A percentile compares a stretch with the other conserved stretches of the same genome.
phyloP scores from a whole-genome alignment of 192 early-diverging fungal genomes.

The Backusella morwellensis region DNA sequence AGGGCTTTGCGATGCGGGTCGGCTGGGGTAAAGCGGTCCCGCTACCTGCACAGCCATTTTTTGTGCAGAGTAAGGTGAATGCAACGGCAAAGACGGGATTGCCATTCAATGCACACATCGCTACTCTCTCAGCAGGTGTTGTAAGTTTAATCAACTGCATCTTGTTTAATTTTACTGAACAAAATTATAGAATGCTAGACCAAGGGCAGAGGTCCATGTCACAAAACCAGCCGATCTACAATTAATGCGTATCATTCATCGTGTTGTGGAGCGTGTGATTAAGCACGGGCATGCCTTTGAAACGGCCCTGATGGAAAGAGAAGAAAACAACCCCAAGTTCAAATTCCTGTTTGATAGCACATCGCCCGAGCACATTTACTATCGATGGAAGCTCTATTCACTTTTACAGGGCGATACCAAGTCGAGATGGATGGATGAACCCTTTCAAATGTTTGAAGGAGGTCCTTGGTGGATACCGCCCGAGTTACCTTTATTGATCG shows the following conservation, averaged over 20 bases:
- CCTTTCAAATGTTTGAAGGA: constrained; percentile 86
- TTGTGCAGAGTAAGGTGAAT: constrained; percentile 40
- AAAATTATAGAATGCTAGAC: constrained; percentile 27
- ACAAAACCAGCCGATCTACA: constrained; percentile 53
- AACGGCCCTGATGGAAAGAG: constrained; percentile 39
- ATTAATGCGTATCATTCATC: constrained; percentile 71
- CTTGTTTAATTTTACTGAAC: no score
- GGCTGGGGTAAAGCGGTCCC: constrained; percentile 85
- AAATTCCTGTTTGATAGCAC: constrained; percentile 71
- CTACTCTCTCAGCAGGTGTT: neutral
- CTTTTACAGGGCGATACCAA: constrained; percentile 81
- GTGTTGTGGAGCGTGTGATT: constrained; percentile 78
- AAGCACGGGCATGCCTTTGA: constrained; percentile 75
- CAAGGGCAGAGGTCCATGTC: constrained; percentile 68
- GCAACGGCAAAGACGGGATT: constrained; percentile 38
- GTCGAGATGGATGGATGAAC: constrained; percentile 65
- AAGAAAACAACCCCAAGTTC: constrained; percentile 63
- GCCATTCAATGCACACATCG: constrained; percentile 64
- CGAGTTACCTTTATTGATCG: constrained; percentile 62
- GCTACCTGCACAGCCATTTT: constrained; percentile 71
- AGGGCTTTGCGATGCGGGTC: constrained; percentile 61
- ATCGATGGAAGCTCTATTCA: constrained; percentile 91
- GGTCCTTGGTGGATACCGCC: constrained; percentile 89
- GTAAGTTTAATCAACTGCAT: neutral
- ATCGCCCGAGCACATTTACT: constrained; percentile 78